These are phyloP conservation scores for Erodium moschatum DNA, from an alignment of 441 rosid species.

Conservation along the genomic window DNA sequence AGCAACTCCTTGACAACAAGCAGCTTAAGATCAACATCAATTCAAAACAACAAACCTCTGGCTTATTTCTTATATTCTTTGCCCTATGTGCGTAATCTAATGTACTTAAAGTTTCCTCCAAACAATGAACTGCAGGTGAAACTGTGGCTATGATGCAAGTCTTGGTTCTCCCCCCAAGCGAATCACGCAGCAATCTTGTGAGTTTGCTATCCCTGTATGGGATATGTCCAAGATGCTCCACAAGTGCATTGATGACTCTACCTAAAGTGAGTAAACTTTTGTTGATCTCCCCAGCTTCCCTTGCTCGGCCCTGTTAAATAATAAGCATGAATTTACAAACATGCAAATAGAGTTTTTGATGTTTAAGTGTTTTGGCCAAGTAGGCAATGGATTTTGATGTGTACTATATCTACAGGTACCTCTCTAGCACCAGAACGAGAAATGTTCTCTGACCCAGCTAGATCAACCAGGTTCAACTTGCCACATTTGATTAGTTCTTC, in stretches of 20 bases:
- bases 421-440: constrained; percentile 52
- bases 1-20: too few relatives aligned
- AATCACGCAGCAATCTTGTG: constrained; percentile 89
- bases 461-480: constrained; percentile 93
- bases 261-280: constrained; percentile 98
- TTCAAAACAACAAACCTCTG: constrained; percentile 52
- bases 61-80: constrained; percentile 89
- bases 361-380: too few relatives aligned
- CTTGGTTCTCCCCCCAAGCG: constrained; percentile 96
- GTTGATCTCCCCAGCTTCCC: constrained; percentile 83
- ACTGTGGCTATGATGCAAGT: constrained; percentile 93
- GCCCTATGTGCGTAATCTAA: constrained; percentile 96
- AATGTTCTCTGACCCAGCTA: constrained; percentile 70
- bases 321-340: not conserved
- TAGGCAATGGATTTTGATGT: too few relatives aligned
- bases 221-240: constrained; percentile 92
- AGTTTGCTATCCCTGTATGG: constrained; percentile 97
- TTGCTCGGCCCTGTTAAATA: constrained; percentile 78
- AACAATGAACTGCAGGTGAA: constrained; percentile 81
- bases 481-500: constrained; percentile 97
- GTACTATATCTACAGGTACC: constrained; percentile 33
- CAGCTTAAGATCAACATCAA: not conserved
- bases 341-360: not conserved
- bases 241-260: constrained; percentile 91
- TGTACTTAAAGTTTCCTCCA: constrained; percentile 97